These are phyloP conservation scores for Massariosphaeria phaeospora DNA, from an alignment of 495 filamentous ascomycete genomes.

Conservation along the genomic window DNA sequence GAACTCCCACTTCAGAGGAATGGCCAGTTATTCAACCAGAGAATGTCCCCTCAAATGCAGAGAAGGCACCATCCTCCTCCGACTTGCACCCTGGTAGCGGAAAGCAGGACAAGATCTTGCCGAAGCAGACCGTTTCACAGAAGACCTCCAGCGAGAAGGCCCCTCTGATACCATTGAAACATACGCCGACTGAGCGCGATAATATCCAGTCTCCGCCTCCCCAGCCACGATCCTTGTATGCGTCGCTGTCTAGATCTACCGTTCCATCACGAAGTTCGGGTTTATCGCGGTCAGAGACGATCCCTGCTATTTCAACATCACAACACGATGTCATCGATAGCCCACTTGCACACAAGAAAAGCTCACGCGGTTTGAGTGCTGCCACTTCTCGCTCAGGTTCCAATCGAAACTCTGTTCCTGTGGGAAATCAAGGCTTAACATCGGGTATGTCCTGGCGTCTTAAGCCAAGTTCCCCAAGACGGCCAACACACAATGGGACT, in stretches of 20 bases:
- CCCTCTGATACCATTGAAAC: no score
- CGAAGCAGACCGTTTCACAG: no score
- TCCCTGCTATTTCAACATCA: neutral
- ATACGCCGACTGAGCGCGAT: no score
- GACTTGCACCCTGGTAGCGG: neutral
- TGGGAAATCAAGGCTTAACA: neutral
- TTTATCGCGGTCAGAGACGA: neutral
- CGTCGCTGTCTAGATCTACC: no score
- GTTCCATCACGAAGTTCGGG: no score
- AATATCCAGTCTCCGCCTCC: no score
- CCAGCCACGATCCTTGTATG: no score
- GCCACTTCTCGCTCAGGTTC: neutral
- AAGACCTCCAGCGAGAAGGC: no score
- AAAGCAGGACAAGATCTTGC: no score
- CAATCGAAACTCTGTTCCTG: neutral
- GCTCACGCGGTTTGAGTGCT: neutral
- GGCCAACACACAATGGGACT: slow-evolving; percentile 7
- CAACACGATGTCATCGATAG: slow-evolving; percentile 1
- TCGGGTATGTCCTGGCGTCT: no score
- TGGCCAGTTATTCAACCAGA: slow-evolving; percentile 16
- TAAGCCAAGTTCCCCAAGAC: neutral
- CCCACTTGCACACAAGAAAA: slow-evolving; percentile 5
- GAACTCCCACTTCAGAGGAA: slow-evolving; percentile 15
- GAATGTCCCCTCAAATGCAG: neutral
- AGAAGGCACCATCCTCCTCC: neutral